Evolutionary conservation across 2,329 filamentous ascomycete species (phyloP), one percentile per base, ranked within the genome.

Genomic region (Aspergillus glaucus): DNA sequence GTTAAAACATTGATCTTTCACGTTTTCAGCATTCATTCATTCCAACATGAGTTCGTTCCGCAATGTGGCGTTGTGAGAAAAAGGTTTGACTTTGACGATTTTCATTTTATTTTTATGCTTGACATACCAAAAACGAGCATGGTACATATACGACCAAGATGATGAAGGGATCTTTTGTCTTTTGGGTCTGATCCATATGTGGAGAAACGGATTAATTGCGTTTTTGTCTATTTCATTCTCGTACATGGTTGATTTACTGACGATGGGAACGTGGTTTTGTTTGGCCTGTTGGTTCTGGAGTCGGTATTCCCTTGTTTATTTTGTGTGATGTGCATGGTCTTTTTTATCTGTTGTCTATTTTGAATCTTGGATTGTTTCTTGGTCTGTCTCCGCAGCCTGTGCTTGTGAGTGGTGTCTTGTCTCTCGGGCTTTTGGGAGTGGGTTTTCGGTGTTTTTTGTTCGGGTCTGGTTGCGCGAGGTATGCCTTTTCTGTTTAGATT

Each of bases 1-100:
- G 91, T 60, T 96, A 84, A 63, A 50, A 6, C 24, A 36, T 26
- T 30, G 5, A 46, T 48, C n/a, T 32, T 40, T 43, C 43, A 14
- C 43, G 43, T 37, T 48, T 48, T 43, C 43, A 32, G 24, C 28
- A 44, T 44, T 14, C 26, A 48, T 53, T 47, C 43, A 47, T 55
- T 50, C n/a, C 50, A 43, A 51, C 49, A 45, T 50, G 47, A 53
- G 51, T 54, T 57, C 50, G 49, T 48, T 58, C 53, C 52, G 45
- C 50, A 49, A 47, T 43, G 52, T 54, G 64, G 64, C 63, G 63
- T 65, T 66, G 50, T 51, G 51, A 56, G 54, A 55, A 43, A 50
- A 50, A 51, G 46, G 37, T 40, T 40, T 21, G 8, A 8, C 34
- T 19, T 19, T n/a, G 17, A n/a, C 17, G 34, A 37, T 37, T 53